phyloP scores from a whole-genome alignment of 768 basidiomycete genomes.

The Zangia roseola region DNA sequence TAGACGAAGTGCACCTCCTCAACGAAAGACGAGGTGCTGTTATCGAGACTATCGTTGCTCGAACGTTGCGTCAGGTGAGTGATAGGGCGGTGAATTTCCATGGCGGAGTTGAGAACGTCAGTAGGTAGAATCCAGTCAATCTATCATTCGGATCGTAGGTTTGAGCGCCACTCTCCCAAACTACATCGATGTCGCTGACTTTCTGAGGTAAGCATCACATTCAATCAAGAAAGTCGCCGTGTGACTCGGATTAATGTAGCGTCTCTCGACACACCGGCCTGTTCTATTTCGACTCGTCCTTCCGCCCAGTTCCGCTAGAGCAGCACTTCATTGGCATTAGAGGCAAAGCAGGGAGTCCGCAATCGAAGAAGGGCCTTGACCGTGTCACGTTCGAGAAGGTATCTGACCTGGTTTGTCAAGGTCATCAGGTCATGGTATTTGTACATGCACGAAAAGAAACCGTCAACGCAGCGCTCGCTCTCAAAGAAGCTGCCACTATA shows the following conservation, averaged over 20 bases:
- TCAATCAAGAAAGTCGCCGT: background rate
- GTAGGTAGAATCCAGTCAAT: constrained; percentile 95
- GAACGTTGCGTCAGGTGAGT: constrained; percentile 82
- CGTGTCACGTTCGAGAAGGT: constrained; percentile 89
- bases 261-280: constrained; percentile 84
- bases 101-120: background rate
- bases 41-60: constrained; percentile 95
- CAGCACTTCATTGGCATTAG: constrained; percentile 95
- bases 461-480: constrained; percentile 80
- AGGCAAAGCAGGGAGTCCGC: constrained; percentile 77
- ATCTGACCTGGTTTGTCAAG: constrained; percentile 78
- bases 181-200: constrained; percentile 94
- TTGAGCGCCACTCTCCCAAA: constrained; percentile 96
- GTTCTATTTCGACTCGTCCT: constrained; percentile 98
- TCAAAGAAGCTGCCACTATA: constrained; percentile 71
- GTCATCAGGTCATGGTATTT: constrained; percentile 99
- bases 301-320: constrained; percentile 93
- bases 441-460: constrained; percentile 99
- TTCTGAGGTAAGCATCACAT: constrained; percentile 62
- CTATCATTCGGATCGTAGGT: constrained; percentile 93
- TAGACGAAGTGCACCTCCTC: constrained; percentile 95
- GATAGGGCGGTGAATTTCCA: background rate
- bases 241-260: constrained; percentile 40
- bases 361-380: constrained; percentile 84
- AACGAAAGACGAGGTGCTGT: constrained; percentile 99